Base-by-base conservation (phyloP, 1,284 basidiomycete genomes). In the Cryptococcus neoformans region DNA sequence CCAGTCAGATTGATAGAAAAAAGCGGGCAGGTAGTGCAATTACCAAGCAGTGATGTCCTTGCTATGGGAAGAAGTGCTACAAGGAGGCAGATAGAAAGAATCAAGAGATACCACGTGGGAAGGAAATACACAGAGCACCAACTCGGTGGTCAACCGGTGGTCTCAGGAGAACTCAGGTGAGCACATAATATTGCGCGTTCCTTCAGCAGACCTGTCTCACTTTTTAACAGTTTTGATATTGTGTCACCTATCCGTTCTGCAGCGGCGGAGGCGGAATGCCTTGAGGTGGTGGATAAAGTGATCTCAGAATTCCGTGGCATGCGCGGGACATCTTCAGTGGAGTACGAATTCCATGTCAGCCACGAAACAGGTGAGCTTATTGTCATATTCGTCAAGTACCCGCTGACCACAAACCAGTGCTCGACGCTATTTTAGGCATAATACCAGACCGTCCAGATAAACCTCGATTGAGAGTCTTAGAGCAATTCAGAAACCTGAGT, bases 21-120 rank as follows among this genome's bases (percentile, higher is more conserved):
- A 54, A 86, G 87, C 53, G 91, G 90, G 1, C 89, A 92, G 62
- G 80, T 92, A 1, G 87, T 95, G 2, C 83, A 84, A 42, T 80
- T 96, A 35, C 89, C 92, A 0, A 86, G 86, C 58, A 87, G 90
- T 59, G 83, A 87, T 11, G 80, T 94, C 11, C 80, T 89, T 2
- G 87, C 89, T 0, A 95, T 97, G 74, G 92, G 93, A 8, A 82
- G 92, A 48, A 81, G 90, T 44, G 91, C 91, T 14, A 90, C 89
- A 0, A 81, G 89, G 55, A 83, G 82, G 12, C 84, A 84, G 49
- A 83, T 85, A 50, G 84, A 84, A 64, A 81, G 94, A 44, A 92
- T 96, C 74, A 97, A 98, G 77, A 83, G 93, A 14, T 96, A 89
- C 77, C 88, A 92, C 74, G 86, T 95, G 38, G 83, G 85, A 37